Evolutionary conservation across 2,329 filamentous ascomycete species (phyloP).

Genomic region (Colletotrichum tropicicola): DNA sequence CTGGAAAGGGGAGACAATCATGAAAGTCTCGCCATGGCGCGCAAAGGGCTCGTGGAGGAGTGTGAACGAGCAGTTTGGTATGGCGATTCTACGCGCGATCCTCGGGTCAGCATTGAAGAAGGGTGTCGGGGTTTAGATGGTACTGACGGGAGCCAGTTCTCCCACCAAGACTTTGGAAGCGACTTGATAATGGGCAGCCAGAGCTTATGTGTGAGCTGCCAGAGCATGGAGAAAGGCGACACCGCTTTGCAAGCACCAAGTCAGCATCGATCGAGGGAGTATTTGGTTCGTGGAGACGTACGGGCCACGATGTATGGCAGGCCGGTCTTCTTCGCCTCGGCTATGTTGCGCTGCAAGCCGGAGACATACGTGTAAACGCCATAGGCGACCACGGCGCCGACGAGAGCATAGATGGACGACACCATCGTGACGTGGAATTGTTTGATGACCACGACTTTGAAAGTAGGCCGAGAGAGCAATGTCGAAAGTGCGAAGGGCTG

Average conservation of each 20-base stretch:
- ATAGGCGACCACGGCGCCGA: constrained; percentile 45
- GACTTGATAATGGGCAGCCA: constrained; percentile 64
- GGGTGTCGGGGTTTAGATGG: neutral
- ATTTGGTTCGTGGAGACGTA: constrained; percentile 44
- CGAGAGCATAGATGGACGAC: constrained; percentile 44
- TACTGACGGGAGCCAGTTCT: constrained; percentile 68
- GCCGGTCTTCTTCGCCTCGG: constrained; percentile 58
- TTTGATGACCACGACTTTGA: too few species aligned
- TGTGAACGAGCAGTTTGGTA: constrained; percentile 69
- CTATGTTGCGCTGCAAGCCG: constrained; percentile 55
- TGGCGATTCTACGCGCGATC: constrained; percentile 56
- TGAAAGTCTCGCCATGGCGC: constrained; percentile 68
- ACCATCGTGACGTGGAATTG: constrained; percentile 45
- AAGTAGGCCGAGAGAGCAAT: too few species aligned
- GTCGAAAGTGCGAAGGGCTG: too few species aligned
- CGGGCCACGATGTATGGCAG: constrained; percentile 63
- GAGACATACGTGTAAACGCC: constrained; percentile 40
- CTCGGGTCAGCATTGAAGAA: constrained; percentile 18
- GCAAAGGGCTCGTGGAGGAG: constrained; percentile 66
- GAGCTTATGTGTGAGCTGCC: constrained; percentile 63
- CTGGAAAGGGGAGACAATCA: constrained; percentile 67
- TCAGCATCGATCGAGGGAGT: neutral
- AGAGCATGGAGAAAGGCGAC: constrained; percentile 59
- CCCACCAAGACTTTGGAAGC: constrained; percentile 64
- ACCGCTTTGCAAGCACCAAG: constrained; percentile 45